A percentile compares a stretch with the other conserved stretches of the same genome.
These are phyloP conservation scores for Russula emetica DNA, from an alignment of 768 basidiomycete genomes.

Conservation along the genomic window DNA sequence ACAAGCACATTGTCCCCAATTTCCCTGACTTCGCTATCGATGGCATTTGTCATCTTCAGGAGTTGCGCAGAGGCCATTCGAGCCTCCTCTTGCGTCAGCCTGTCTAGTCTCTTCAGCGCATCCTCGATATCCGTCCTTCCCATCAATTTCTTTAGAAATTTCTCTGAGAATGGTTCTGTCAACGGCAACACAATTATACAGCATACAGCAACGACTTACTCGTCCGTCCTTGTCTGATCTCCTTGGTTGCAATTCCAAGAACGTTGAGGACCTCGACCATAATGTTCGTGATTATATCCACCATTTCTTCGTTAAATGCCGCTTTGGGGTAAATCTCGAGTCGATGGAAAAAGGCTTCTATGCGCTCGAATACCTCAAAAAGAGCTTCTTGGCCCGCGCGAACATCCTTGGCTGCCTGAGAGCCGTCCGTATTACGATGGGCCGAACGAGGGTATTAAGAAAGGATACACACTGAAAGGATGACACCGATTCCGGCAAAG, in stretches of 20 bases:
- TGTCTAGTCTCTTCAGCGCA: not conserved
- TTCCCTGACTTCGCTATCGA: not conserved
- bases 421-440: not conserved
- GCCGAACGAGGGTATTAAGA: not conserved
- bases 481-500: no score
- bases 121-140: not conserved
- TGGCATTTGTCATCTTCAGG: not conserved
- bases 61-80: not conserved
- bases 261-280: slow-evolving; percentile 2
- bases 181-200: no score
- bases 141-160: not conserved
- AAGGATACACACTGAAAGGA: no score
- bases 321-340: not conserved
- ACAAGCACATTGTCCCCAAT: not conserved
- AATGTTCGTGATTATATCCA: not conserved
- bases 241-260: slow-evolving; percentile 2
- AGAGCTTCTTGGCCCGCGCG: not conserved
- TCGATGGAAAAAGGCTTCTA: not conserved
- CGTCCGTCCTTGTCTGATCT: not conserved
- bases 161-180: not conserved
- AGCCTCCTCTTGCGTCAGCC: not conserved
- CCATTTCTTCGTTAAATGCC: not conserved
- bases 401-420: not conserved
- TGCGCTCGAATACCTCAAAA: not conserved
- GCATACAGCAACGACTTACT: not conserved